These are phyloP conservation scores for Senna tora DNA, from an alignment of 306 rosid genomes.

Conservation along the genomic window DNA sequence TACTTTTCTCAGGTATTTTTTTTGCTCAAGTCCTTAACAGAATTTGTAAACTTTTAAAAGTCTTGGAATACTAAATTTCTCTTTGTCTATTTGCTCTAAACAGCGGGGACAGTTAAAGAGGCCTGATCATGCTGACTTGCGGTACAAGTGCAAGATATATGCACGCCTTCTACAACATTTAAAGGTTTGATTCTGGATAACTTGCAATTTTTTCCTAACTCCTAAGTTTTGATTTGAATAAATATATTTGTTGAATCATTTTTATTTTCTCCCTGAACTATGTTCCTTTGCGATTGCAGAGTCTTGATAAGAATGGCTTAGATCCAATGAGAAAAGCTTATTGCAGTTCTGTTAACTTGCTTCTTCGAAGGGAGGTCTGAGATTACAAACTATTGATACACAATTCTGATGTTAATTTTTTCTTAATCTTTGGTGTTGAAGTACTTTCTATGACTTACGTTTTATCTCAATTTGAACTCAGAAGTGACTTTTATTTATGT, in stretches of 20 bases:
- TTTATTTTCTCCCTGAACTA: slow-evolving; percentile 28
- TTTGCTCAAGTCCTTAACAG: slow-evolving; percentile 23
- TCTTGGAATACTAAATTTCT: slow-evolving; percentile 33
- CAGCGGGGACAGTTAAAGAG: slow-evolving; percentile 97
- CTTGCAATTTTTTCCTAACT: slow-evolving; percentile 12
- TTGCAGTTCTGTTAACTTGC: slow-evolving; percentile 90
- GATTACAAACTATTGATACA: slow-evolving; percentile 39
- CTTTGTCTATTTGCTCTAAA: slow-evolving; percentile 41
- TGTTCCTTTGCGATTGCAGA: slow-evolving; percentile 54
- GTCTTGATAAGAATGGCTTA: slow-evolving; percentile 85
- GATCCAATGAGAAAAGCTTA: slow-evolving; percentile 75
- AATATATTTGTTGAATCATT: slow-evolving; percentile 1
- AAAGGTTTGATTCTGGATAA: slow-evolving; percentile 60
- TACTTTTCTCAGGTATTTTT: slow-evolving; percentile 89
- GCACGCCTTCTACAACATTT: slow-evolving; percentile 89
- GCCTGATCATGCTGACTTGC: slow-evolving; percentile 96
- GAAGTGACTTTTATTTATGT: slow-evolving; percentile 25
- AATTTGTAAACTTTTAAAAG: slow-evolving; percentile 20
- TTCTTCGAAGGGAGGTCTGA: slow-evolving; percentile 92
- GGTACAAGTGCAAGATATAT: slow-evolving; percentile 90
- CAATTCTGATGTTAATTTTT: slow-evolving; percentile 30
- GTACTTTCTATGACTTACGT: slow-evolving; percentile 23
- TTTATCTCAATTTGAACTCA: slow-evolving; percentile 26
- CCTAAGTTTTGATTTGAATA: slow-evolving; percentile 20
- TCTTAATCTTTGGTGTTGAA: slow-evolving; percentile 24